phyloP scores from a whole-genome alignment of 2,329 filamentous ascomycete species.

The Fragosphaeria purpurea region DNA sequence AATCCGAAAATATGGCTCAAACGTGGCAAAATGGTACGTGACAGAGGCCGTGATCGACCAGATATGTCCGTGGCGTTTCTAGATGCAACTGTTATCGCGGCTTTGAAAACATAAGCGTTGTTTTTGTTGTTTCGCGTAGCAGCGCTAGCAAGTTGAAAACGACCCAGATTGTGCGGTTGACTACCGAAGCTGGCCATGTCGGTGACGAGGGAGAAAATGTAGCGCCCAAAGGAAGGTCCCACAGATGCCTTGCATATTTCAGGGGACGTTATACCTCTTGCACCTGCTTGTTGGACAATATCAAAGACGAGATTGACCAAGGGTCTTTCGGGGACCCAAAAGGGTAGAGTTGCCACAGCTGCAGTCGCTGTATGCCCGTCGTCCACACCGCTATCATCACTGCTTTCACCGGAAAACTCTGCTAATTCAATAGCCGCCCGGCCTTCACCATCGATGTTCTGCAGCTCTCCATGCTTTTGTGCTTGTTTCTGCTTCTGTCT shows the following conservation, averaged over 20 bases:
- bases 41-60: too few species aligned
- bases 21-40: too few species aligned
- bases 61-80: too few species aligned
- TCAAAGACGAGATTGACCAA: slow-evolving; percentile 26
- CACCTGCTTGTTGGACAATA: slow-evolving; percentile 21
- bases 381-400: too few species aligned
- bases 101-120: slow-evolving; percentile 31
- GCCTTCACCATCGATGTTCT: too few species aligned
- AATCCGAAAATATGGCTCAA: too few species aligned
- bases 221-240: slow-evolving; percentile 25
- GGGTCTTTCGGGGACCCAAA: slow-evolving; percentile 25
- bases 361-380: neutral
- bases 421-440: too few species aligned
- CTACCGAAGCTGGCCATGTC: slow-evolving; percentile 22
- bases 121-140: slow-evolving; percentile 29
- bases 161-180: slow-evolving; percentile 30
- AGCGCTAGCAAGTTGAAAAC: slow-evolving; percentile 28
- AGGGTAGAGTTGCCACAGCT: neutral
- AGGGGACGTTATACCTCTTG: slow-evolving; percentile 24
- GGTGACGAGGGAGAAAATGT: slow-evolving; percentile 22
- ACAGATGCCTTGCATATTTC: slow-evolving; percentile 26
- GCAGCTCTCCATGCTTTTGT: neutral
- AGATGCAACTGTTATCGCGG: neutral
- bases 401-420: too few species aligned
- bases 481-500: slow-evolving; percentile 3